These are phyloP conservation scores for Halenospora varia DNA, from an alignment of 495 filamentous ascomycete genomes.

Conservation along the genomic window DNA sequence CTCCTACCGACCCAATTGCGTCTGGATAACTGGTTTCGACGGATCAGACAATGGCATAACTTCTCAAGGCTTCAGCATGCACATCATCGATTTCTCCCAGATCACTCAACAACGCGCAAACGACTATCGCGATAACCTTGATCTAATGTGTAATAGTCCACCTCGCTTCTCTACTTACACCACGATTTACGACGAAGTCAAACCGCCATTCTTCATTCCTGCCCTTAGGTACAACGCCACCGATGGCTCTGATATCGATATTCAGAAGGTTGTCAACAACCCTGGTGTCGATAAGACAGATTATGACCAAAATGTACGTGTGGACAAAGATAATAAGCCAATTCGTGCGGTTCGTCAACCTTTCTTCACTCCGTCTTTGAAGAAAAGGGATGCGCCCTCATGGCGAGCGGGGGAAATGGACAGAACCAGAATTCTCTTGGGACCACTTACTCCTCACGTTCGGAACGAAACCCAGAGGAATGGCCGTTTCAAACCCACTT, in stretches of 20 bases:
- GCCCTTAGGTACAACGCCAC: slow-evolving; percentile 3
- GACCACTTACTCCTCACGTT: no score
- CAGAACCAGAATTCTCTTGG: no score
- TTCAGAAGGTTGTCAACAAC: neutral
- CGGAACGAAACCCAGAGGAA: no score
- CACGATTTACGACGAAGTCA: neutral
- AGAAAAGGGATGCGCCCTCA: no score
- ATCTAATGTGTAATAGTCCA: slow-evolving; percentile 10
- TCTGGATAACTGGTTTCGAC: neutral
- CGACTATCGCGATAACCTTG: slow-evolving; percentile 2
- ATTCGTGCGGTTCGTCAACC: no score
- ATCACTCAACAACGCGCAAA: neutral
- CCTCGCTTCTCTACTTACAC: slow-evolving; percentile 7
- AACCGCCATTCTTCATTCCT: slow-evolving; percentile 10
- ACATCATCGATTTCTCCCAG: neutral
- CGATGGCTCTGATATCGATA: slow-evolving; percentile 4
- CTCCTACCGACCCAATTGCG: neutral
- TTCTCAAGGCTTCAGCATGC: neutral
- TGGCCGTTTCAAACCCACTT: no score
- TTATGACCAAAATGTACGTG: neutral
- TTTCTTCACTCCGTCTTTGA: no score
- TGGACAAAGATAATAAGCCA: no score
- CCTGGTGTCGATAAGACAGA: neutral
- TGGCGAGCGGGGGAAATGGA: no score
- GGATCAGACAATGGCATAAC: neutral